Conservation (phyloP, 495 filamentous ascomycete species). For the Aspergillus heteromorphus region DNA sequence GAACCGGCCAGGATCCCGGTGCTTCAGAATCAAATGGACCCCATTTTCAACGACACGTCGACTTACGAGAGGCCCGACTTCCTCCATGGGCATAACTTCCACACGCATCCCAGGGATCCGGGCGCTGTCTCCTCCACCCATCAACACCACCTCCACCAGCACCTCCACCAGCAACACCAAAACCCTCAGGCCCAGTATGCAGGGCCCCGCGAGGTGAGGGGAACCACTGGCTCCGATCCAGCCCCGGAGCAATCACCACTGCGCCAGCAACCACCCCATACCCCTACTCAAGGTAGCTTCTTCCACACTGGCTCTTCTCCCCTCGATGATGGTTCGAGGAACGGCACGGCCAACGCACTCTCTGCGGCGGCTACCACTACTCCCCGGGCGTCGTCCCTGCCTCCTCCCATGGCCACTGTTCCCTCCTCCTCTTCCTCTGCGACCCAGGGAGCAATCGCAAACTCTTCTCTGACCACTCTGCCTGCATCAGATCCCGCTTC, state of each 20-base stretch:
- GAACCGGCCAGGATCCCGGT: slow-evolving; percentile 67
- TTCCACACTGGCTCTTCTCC: slow-evolving; percentile 17
- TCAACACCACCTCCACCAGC: too few species aligned
- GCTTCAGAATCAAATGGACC: slow-evolving; percentile 68
- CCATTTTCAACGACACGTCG: slow-evolving; percentile 62
- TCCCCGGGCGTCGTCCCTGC: slow-evolving; percentile 4
- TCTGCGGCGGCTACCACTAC: slow-evolving; percentile 18
- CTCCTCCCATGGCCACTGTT: slow-evolving; percentile 16
- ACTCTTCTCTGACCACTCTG: slow-evolving; percentile 27
- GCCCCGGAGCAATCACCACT: slow-evolving; percentile 13
- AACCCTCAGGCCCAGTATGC: slow-evolving; percentile 16
- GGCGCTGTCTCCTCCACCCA: not conserved
- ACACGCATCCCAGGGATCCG: slow-evolving; percentile 19
- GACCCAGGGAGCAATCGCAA: slow-evolving; percentile 9
- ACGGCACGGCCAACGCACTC: slow-evolving; percentile 17
- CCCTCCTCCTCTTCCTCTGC: not conserved
- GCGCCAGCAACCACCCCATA: slow-evolving; percentile 11
- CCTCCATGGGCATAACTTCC: slow-evolving; percentile 7
- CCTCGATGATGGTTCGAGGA: slow-evolving; percentile 12
- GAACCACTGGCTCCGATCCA: slow-evolving; percentile 21
- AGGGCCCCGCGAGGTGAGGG: slow-evolving; percentile 12
- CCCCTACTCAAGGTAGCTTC: slow-evolving; percentile 25
- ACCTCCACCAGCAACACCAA: too few species aligned
- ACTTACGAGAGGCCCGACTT: slow-evolving; percentile 38
- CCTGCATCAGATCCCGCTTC: slow-evolving; percentile 26